Conservation (phyloP, 2,329 filamentous ascomycete species). For the Ramularia collo-cygni region DNA sequence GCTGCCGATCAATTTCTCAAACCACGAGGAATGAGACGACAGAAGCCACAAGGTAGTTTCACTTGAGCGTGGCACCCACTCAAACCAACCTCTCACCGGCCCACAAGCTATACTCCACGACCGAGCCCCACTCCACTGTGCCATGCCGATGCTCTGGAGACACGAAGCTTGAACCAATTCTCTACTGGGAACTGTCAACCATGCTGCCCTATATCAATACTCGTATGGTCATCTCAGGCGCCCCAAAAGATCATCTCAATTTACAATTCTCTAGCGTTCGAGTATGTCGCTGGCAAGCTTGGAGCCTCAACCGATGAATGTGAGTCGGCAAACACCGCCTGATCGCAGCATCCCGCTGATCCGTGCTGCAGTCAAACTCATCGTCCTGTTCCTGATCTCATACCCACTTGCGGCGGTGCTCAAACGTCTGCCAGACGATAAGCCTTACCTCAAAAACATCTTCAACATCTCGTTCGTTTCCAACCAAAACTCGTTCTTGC, state of each 20-base stretch:
- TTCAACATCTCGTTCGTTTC: constrained; percentile 68
- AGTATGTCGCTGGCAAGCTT: constrained; percentile 49
- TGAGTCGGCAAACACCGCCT: constrained; percentile 30
- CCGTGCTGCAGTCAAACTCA: constrained; percentile 70
- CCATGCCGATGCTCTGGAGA: too few relatives aligned
- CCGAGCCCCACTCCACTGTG: too few relatives aligned
- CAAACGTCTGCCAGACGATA: constrained; percentile 81
- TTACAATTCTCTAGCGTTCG: constrained; percentile 47
- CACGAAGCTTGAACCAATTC: too few relatives aligned
- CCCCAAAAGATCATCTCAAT: neutral
- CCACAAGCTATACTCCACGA: too few relatives aligned
- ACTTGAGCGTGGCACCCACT: too few relatives aligned
- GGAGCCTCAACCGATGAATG: constrained; percentile 61
- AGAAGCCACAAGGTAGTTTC: too few relatives aligned
- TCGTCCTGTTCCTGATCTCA: constrained; percentile 82
- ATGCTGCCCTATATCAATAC: constrained; percentile 61
- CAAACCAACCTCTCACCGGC: too few relatives aligned
- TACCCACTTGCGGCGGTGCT: constrained; percentile 84
- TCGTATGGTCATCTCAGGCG: constrained; percentile 39
- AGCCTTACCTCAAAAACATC: constrained; percentile 76
- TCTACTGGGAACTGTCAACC: neutral
- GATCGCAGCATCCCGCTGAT: constrained; percentile 2
- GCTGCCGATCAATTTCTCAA: too few relatives aligned
- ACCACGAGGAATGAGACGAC: too few relatives aligned
- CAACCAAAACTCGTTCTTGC: neutral